Conservation (phyloP, 2,329 filamentous ascomycete genomes). For the Fusarium sp. region DNA sequence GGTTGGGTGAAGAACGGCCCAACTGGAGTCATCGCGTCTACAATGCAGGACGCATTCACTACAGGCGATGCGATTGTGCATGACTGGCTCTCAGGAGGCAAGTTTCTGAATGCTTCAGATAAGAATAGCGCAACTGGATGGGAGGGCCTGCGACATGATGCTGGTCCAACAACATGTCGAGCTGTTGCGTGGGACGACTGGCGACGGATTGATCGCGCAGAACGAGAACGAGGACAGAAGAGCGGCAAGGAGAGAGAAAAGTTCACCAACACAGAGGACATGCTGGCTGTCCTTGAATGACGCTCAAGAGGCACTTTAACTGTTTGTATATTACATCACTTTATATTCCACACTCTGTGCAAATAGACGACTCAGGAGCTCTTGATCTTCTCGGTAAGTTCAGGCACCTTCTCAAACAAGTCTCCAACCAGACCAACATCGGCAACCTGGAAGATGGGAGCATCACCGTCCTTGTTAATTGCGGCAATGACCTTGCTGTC, state of each 20-base stretch:
- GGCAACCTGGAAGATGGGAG: constrained; percentile 97
- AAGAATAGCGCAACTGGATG: constrained; percentile 66
- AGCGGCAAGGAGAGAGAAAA: constrained; percentile 84
- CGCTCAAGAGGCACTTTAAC: constrained; percentile 34
- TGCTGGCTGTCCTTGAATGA: constrained; percentile 64
- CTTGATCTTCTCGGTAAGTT: constrained; percentile 95
- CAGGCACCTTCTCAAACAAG: constrained; percentile 93
- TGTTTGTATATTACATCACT: constrained; percentile 44
- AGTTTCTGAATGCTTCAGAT: constrained; percentile 52
- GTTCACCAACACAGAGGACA: constrained; percentile 66
- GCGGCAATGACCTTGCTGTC: constrained; percentile 99
- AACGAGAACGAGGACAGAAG: constrained; percentile 72
- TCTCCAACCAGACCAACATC: constrained; percentile 96
- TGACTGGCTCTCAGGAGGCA: constrained; percentile 71
- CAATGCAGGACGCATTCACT: constrained; percentile 92
- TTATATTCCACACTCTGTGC: constrained; percentile 36
- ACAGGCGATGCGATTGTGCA: constrained; percentile 84
- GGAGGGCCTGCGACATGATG: constrained; percentile 76
- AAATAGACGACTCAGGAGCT: constrained; percentile 51
- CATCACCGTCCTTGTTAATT: constrained; percentile 98
- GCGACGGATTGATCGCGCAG: constrained; percentile 82
- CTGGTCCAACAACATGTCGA: constrained; percentile 63
- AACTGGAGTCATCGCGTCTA: constrained; percentile 94
- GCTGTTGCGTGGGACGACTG: constrained; percentile 87
- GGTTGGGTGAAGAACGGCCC: constrained; percentile 97